A percentile compares a stretch with the other conserved stretches of the same genome.
These are phyloP conservation scores for Phytophthora hybrid DNA, from an alignment of 352 stramenopile species.

Conservation along the genomic window DNA sequence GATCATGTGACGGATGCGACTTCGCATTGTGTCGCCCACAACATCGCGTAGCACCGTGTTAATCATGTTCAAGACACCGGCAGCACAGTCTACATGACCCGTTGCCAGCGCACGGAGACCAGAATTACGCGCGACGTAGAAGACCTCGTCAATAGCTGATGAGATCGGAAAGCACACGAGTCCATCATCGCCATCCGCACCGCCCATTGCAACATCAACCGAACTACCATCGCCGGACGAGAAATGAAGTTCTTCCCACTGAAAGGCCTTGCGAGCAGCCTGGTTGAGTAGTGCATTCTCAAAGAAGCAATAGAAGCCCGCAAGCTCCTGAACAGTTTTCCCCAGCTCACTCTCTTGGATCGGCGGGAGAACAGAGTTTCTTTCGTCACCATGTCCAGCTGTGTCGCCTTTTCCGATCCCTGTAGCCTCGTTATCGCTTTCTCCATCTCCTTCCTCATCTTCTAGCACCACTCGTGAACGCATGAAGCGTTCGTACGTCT, in stretches of 20 bases:
- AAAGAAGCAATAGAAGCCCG: constrained; percentile 89
- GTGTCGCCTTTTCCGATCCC: constrained; percentile 6
- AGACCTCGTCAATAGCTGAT: constrained; percentile 88
- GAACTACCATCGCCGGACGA: constrained; percentile 42
- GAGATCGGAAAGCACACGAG: constrained; percentile 79
- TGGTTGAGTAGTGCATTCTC: constrained; percentile 83
- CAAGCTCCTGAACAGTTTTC: constrained; percentile 85
- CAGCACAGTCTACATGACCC: constrained; percentile 83
- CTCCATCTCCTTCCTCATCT: constrained; percentile 5
- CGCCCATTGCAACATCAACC: constrained; percentile 10
- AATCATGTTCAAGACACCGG: constrained; percentile 88
- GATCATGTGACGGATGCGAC: constrained; percentile 78
- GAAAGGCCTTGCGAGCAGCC: constrained; percentile 84
- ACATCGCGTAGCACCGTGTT: constrained; percentile 84
- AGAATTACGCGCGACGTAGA: constrained; percentile 88
- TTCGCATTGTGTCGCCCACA: constrained; percentile 82
- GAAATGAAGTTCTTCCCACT: constrained; percentile 85
- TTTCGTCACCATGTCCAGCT: constrained; percentile 6
- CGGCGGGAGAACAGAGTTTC: constrained; percentile 47
- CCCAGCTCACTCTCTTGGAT: constrained; percentile 81
- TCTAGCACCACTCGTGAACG: constrained; percentile 59
- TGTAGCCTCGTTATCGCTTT: constrained; percentile 6
- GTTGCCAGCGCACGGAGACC: constrained; percentile 82
- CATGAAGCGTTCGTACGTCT: constrained; percentile 92
- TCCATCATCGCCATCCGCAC: constrained; percentile 29